Base-by-base conservation (phyloP, 306 rosid genomes). In the Mimosa pudica region DNA sequence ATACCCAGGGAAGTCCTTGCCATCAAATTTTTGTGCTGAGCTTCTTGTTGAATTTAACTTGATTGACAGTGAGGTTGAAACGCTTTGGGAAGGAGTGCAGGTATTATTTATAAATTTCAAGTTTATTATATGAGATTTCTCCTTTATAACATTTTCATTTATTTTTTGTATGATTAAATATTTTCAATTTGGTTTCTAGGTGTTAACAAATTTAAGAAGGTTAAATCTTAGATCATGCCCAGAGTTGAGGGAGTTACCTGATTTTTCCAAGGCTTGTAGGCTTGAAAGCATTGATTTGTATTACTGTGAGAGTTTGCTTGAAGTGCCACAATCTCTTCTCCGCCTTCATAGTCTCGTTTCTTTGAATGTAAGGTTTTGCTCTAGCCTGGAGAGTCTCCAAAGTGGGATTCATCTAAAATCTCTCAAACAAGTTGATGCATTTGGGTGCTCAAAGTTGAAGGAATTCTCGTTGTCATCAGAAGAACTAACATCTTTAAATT, bases 351-450 rank as follows among this genome's bases (percentile, higher is more conserved):
- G n/a, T 18, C 78, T 72, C 24, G 18, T 36, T 33, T 0, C 14
- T 45, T 24, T 79, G 35, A 0, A 33, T 7, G 4, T 61, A 2
- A 3, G n/a, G n/a, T n/a, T n/a, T 0, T 79, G 72, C 77, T 33
- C 0, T 46, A n/a, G 38, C 14, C 18, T 79, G 9, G 20, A n/a
- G 51, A 36, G 46, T n/a, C 63, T 72, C 3, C 10, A 35, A 47
- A 35, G 78, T 16, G 9, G 36, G 32, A n/a, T 2, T 49, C 30
- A 55, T n/a, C 30, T 55, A 55, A 38, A 7, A 18, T 57, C 67
- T 70, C 82, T 79, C 1, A 4, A 0, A 4, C 0, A 2, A 0
- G 24, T 79, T 5, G 0, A 0, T 0, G 6, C 16, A 17, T 6
- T 0, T n/a, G 4, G 1, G 0, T 55, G 61, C 61, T 1, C 0